A percentile compares a stretch with the other conserved stretches of the same genome.
Evolutionary conservation across 1,284 basidiomycete species (phyloP).

Genomic region (Grifola frondosa): DNA sequence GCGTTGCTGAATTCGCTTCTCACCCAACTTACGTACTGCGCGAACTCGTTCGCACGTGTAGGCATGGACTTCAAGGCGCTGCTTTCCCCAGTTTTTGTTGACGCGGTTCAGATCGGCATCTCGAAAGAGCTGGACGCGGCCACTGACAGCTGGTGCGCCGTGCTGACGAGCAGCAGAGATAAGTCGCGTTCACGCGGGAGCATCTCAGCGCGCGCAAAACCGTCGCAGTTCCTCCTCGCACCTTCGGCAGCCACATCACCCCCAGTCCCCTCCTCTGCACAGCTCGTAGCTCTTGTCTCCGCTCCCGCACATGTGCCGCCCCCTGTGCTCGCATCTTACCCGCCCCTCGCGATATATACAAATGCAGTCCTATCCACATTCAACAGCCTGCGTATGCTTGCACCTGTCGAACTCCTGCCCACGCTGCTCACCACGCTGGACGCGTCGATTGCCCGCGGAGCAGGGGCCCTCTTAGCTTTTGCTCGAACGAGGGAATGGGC

Average conservation of each 20-base stretch:
- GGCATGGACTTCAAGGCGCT: constrained; percentile 80
- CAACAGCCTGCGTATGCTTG: constrained; percentile 81
- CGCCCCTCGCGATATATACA: constrained; percentile 73
- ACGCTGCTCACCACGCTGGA: constrained; percentile 52
- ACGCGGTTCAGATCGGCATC: constrained; percentile 50
- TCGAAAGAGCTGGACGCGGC: constrained; percentile 41
- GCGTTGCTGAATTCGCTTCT: constrained; percentile 79
- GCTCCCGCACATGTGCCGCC: constrained; percentile 58
- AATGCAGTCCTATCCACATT: constrained; percentile 77
- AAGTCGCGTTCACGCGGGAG: constrained; percentile 7
- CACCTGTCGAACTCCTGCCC: constrained; percentile 57
- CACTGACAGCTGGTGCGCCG: constrained; percentile 21
- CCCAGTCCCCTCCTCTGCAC: constrained; percentile 24
- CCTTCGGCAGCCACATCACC: constrained; percentile 21
- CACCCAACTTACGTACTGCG: constrained; percentile 91
- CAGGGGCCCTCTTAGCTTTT: constrained; percentile 33
- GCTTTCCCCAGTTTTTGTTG: constrained; percentile 64
- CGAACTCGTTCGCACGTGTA: constrained; percentile 88
- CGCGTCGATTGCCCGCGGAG: constrained; percentile 45
- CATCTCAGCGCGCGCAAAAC: constrained; percentile 13
- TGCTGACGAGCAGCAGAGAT: constrained; percentile 10
- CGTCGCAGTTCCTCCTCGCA: constrained; percentile 23
- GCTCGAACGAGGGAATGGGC: constrained; percentile 18
- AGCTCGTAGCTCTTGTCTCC: constrained; percentile 20
- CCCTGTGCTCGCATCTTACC: constrained; percentile 67